Conservation (phyloP, 2,329 filamentous ascomycete species). For the Chlorencoelia australis region DNA sequence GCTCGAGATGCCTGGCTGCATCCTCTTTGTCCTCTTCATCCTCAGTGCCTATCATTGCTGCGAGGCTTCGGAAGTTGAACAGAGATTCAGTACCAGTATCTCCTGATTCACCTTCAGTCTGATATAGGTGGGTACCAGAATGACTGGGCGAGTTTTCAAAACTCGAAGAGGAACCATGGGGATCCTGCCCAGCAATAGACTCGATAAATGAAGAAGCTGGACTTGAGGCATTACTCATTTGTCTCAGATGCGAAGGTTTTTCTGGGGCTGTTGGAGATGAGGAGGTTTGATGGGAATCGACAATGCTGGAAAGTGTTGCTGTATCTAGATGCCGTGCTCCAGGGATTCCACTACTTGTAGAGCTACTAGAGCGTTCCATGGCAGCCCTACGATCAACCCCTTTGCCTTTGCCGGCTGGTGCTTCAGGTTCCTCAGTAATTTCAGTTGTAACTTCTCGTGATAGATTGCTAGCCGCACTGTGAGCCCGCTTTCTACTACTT, state of each 20-base stretch:
- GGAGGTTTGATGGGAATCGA: slow-evolving; percentile 35
- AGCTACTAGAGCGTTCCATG: slow-evolving; percentile 5
- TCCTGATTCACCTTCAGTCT: slow-evolving; percentile 38
- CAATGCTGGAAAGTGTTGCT: slow-evolving; percentile 10
- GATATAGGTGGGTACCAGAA: slow-evolving; percentile 42
- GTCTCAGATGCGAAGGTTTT: slow-evolving; percentile 62
- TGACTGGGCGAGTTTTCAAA: slow-evolving; percentile 39
- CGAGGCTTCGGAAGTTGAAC: slow-evolving; percentile 85
- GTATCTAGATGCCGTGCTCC: slow-evolving; percentile 18
- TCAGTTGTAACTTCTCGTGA: slow-evolving; percentile 45
- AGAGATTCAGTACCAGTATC: slow-evolving; percentile 58
- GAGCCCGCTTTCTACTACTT: slow-evolving; percentile 46
- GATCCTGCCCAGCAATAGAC: slow-evolving; percentile 39
- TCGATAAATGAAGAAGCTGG: slow-evolving; percentile 68
- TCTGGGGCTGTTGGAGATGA: slow-evolving; percentile 39
- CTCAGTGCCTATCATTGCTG: slow-evolving; percentile 68
- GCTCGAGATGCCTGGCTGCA: slow-evolving; percentile 20
- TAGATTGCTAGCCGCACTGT: slow-evolving; percentile 50
- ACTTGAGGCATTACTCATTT: slow-evolving; percentile 82
- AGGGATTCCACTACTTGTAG: slow-evolving; percentile 13
- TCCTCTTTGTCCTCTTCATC: slow-evolving; percentile 30
- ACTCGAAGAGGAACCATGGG: slow-evolving; percentile 32
- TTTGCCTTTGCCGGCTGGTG: slow-evolving; percentile 50
- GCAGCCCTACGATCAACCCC: slow-evolving; percentile 46
- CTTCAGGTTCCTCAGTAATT: slow-evolving; percentile 26